Conservation (phyloP, 139 green algal genomes). For the Tetraselmis striata region DNA sequence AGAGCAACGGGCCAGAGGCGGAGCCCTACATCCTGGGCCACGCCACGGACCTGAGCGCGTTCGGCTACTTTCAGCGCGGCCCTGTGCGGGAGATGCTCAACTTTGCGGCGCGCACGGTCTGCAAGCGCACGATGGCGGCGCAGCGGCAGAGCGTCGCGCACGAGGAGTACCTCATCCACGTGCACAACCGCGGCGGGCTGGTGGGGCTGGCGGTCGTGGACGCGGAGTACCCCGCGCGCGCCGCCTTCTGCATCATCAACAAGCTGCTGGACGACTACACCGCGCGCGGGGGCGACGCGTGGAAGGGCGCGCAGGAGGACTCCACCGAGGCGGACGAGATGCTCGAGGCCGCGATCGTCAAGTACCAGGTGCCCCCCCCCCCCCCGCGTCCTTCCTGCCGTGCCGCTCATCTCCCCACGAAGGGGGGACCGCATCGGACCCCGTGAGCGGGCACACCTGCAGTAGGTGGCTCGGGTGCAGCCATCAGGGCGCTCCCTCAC, state of each 20-base stretch:
- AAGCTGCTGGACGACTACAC: constrained; percentile 46
- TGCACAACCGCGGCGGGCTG: constrained; percentile 81
- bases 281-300: background rate
- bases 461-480: too few relatives aligned
- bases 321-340: constrained; percentile 26
- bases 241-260: constrained; percentile 90
- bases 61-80: constrained; percentile 89
- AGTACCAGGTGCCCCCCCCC: constrained; percentile 79
- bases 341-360: constrained; percentile 68
- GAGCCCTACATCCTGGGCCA: constrained; percentile 70
- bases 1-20: constrained; percentile 56
- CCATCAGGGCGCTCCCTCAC: too few relatives aligned
- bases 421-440: background rate
- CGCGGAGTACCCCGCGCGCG: constrained; percentile 82
- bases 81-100: constrained; percentile 88
- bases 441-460: too few relatives aligned
- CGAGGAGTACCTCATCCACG: constrained; percentile 93
- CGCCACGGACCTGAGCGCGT: constrained; percentile 77
- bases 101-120: constrained; percentile 89
- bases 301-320: background rate
- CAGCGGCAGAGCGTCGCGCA: constrained; percentile 77
- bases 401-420: background rate
- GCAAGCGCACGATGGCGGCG: constrained; percentile 73
- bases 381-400: too few relatives aligned
- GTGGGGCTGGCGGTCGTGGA: constrained; percentile 86